Evolutionary conservation across 169 alveolate genomes (phyloP).

Genomic region (Sarcocystis neurona): DNA sequence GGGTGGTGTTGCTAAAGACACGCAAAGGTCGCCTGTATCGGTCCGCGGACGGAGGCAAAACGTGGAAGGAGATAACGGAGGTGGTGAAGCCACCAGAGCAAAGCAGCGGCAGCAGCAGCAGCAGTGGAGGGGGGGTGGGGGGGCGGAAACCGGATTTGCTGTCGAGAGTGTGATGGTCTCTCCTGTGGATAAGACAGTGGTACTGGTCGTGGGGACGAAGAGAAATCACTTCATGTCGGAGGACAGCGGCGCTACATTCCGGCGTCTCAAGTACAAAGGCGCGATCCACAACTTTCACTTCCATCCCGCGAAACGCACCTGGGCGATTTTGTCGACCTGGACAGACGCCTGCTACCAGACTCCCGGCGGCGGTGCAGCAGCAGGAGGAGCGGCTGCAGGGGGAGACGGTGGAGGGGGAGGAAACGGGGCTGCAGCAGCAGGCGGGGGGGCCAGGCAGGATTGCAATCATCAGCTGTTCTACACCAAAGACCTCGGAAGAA

Average conservation of each 20-base stretch:
- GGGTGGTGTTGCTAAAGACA: conserved; percentile 64
- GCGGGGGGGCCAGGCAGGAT: conserved; percentile 68
- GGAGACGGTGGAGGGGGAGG: conserved; percentile 51
- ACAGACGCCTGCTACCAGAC: conserved; percentile 70
- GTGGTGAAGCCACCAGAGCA: conserved; percentile 19
- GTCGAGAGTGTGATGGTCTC: conserved; percentile 66
- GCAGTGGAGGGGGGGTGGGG: conserved; percentile 1
- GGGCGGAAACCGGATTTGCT: conserved; percentile 32
- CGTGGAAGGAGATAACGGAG: conserved; percentile 77
- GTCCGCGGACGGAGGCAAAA: conserved; percentile 74
- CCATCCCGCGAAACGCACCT: conserved; percentile 71
- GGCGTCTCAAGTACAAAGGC: conserved; percentile 59
- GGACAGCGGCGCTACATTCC: conserved; percentile 68
- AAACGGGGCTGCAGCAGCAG: not conserved
- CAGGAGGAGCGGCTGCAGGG: not conserved
- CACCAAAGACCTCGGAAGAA: conserved; percentile 86
- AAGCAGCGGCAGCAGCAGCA: not conserved
- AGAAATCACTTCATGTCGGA: conserved; percentile 69
- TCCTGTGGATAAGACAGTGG: conserved; percentile 73
- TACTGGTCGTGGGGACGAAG: conserved; percentile 67
- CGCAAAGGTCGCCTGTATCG: conserved; percentile 73
- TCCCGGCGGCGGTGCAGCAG: not conserved
- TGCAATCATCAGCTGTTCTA: conserved; percentile 86
- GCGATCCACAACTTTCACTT: conserved; percentile 72
- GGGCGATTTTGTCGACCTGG: conserved; percentile 74